Evolutionary conservation across 2,329 filamentous ascomycete genomes (phyloP).

Genomic region (Cladosporium sp.): DNA sequence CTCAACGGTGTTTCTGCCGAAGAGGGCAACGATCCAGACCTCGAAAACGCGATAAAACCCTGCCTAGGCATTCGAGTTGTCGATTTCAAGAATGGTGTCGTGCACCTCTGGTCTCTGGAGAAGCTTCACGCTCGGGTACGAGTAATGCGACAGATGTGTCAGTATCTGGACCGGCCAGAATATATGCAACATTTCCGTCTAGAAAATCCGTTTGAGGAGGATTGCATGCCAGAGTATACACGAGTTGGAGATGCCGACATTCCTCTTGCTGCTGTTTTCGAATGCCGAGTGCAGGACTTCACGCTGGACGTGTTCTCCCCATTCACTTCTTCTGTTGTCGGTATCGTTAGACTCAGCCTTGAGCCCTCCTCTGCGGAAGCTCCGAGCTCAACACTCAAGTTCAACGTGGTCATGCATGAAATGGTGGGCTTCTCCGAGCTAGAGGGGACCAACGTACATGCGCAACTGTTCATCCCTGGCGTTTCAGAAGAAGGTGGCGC

Average conservation of each 20-base stretch:
- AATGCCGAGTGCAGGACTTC: conserved; percentile 93
- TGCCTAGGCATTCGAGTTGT: conserved; percentile 89
- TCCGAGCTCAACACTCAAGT: conserved; percentile 89
- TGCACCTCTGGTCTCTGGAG: conserved; percentile 91
- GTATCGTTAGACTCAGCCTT: conserved; percentile 84
- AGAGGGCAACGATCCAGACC: conserved; percentile 67
- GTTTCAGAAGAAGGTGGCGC: conserved; percentile 85
- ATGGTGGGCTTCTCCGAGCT: conserved; percentile 92
- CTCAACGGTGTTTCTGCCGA: conserved; percentile 87
- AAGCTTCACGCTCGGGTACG: conserved; percentile 86
- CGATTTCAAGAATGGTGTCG: conserved; percentile 82
- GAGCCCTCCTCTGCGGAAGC: conserved; percentile 93
- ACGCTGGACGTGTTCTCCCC: conserved; percentile 87
- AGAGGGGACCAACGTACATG: conserved; percentile 93
- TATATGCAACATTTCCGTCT: conserved; percentile 91
- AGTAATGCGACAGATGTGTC: conserved; percentile 94
- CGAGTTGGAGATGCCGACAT: conserved; percentile 92
- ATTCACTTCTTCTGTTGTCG: conserved; percentile 86
- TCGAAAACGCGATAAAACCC: conserved; percentile 82
- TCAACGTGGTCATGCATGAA: conserved; percentile 98
- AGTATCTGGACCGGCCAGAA: conserved; percentile 93
- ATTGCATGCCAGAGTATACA: conserved; percentile 88
- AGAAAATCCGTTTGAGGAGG: conserved; percentile 89
- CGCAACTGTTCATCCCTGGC: conserved; percentile 92
- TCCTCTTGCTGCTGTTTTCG: conserved; percentile 88